Base-by-base conservation (phyloP, 2,329 filamentous ascomycete species). In the Curvularia sp. region DNA sequence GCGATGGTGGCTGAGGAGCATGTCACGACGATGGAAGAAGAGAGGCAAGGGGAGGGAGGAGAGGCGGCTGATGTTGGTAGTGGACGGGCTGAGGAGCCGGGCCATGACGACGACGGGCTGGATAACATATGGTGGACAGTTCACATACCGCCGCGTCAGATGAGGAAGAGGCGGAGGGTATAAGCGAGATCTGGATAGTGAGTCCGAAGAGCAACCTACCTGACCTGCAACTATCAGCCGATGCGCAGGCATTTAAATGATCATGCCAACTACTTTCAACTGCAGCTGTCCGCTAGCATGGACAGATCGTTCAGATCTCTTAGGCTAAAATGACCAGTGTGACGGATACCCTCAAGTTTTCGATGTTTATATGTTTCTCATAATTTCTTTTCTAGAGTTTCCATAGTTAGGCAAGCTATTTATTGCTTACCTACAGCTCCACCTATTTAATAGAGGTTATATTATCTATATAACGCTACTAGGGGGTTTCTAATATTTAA, bases 1-100 rank as follows among this genome's bases (percentile, higher is more conserved):
- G 53, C 46, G n/a, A 55, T 30, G 30, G 53, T 55, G 24, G 28
- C 53, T 26, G 30, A 50, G 46, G 47, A 46, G 53, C 38, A 55
- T 55, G 47, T 44, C 22, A 46, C 46, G 47, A 50, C 39, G 47
- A 50, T 15, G 39, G 47, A 50, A 50, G n/a, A 31, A 55, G 47
- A 44, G 46, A 55, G 39, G 53, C 39, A 46, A 50, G 53, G 41
- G 28, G 12, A 49, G 18, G 47, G 39, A 49, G 46, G 30, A 49
- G 53, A 49, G 35, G 53, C 38, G 46, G 38, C 13, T 49, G 20
- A 44, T 55, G 28, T 30, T 49, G 28, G 51, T 53, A 53, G 42
- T 39, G 22, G 9, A 28, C 51, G 30, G 43, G 43, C n/a, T 10
- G 52, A 48, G 52, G 43, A 48, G 42, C 33, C 52, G 26, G 33